These are phyloP conservation scores for Herpomyces periplanetae DNA, from an alignment of 2,329 filamentous ascomycete genomes.

Conservation along the genomic window DNA sequence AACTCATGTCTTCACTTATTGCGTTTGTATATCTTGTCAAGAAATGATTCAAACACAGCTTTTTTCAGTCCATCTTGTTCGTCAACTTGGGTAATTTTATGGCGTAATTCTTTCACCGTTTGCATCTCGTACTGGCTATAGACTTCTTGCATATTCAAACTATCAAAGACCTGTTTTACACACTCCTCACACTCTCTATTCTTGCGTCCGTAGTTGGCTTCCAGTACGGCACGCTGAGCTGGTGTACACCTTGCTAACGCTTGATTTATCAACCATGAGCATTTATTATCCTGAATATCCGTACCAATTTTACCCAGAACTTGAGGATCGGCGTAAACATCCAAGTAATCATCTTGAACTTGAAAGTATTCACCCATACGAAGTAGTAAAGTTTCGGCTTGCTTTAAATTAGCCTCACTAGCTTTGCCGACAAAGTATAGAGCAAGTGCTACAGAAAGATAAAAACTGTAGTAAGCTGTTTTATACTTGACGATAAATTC, in stretches of 20 bases:
- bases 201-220: constrained; percentile 79
- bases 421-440: constrained; percentile 52
- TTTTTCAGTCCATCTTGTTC: constrained; percentile 66
- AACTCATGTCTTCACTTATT: constrained; percentile 25
- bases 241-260: constrained; percentile 39
- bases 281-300: constrained; percentile 98
- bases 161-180: constrained; percentile 59
- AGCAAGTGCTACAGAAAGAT: constrained; percentile 70
- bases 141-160: constrained; percentile 39
- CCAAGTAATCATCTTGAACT: constrained; percentile 90
- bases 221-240: constrained; percentile 52
- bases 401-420: constrained; percentile 53
- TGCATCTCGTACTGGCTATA: constrained; percentile 74
- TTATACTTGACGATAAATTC: constrained; percentile 97
- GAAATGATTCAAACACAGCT: constrained; percentile 51
- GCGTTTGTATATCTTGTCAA: constrained; percentile 90
- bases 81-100: constrained; percentile 37
- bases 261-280: constrained; percentile 90
- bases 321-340: constrained; percentile 74
- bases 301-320: constrained; percentile 95
- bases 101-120: constrained; percentile 31
- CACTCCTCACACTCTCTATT: constrained; percentile 39
- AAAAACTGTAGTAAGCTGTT: constrained; percentile 97
- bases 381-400: constrained; percentile 63
- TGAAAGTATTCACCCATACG: constrained; percentile 98